These are phyloP conservation scores for Diaporthe capsici DNA, from an alignment of 2,329 filamentous ascomycete genomes.

Conservation along the genomic window DNA sequence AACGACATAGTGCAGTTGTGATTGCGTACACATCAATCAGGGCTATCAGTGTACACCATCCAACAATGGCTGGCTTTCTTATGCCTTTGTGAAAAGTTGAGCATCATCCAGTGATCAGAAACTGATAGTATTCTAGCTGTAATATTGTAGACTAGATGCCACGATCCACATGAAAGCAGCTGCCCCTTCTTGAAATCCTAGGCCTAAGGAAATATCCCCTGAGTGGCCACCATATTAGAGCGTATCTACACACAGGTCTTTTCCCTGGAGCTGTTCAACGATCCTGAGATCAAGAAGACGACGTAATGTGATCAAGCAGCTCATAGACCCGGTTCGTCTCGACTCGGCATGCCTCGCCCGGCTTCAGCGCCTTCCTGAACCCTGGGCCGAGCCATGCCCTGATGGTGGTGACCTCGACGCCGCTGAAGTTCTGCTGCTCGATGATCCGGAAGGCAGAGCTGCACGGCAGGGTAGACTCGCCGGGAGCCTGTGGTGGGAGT, in stretches of 20 bases:
- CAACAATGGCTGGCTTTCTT: not conserved
- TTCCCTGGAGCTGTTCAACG: no score
- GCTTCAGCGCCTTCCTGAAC: constrained; percentile 35
- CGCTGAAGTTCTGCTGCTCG: constrained; percentile 49
- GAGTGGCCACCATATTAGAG: not conserved
- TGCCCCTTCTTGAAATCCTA: not conserved
- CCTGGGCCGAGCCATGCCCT: constrained; percentile 38
- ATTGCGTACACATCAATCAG: not conserved
- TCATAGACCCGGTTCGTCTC: constrained; percentile 40
- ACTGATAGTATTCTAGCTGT: not conserved
- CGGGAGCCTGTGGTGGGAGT: constrained; percentile 22
- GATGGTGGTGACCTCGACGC: constrained; percentile 43
- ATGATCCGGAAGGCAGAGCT: constrained; percentile 52
- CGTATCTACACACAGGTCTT: not conserved
- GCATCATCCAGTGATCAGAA: not conserved
- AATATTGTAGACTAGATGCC: not conserved
- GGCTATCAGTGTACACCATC: not conserved
- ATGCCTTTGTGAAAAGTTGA: not conserved
- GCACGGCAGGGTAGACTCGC: constrained; percentile 51
- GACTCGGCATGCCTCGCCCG: constrained; percentile 40
- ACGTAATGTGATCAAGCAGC: constrained; percentile 40
- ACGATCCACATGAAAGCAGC: not conserved
- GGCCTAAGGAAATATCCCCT: not conserved
- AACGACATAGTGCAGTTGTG: not conserved
- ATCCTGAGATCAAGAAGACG: constrained; percentile 2